These are phyloP conservation scores for Colletotrichum sojae DNA, from an alignment of 2,329 filamentous ascomycete species.

Conservation along the genomic window DNA sequence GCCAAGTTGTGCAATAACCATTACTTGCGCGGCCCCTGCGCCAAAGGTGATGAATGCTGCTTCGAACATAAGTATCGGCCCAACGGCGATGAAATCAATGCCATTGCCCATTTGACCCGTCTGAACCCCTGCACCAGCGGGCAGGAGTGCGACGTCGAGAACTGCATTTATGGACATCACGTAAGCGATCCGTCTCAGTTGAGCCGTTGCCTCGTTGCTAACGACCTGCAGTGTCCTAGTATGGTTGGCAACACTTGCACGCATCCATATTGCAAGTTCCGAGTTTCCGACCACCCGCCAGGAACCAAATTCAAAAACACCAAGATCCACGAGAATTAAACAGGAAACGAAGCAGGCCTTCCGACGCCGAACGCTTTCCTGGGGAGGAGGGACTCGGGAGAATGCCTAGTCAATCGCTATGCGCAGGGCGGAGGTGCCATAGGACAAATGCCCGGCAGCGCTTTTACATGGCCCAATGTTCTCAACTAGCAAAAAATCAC, in stretches of 20 bases:
- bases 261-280: slow-evolving; percentile 70
- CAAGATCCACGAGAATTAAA: slow-evolving; percentile 51
- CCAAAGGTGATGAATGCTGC: slow-evolving; percentile 67
- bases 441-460: no score
- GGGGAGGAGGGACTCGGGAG: neutral
- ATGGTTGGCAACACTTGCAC: slow-evolving; percentile 65
- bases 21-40: slow-evolving; percentile 70
- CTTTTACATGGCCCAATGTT: no score
- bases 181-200: slow-evolving; percentile 55
- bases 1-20: slow-evolving; percentile 75
- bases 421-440: no score
- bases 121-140: slow-evolving; percentile 71
- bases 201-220: slow-evolving; percentile 1
- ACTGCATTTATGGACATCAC: slow-evolving; percentile 76
- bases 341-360: slow-evolving; percentile 1
- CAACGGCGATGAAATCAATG: slow-evolving; percentile 67
- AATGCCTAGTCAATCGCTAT: neutral
- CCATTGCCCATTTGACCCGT: slow-evolving; percentile 69
- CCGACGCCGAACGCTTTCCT: neutral
- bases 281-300: slow-evolving; percentile 67
- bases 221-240: slow-evolving; percentile 63
- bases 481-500: no score
- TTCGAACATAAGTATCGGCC: slow-evolving; percentile 71
- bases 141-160: slow-evolving; percentile 70
- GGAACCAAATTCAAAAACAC: slow-evolving; percentile 65